Conservation (phyloP, 225 moss, liverwort and hornwort species). For the Asterella californica region DNA sequence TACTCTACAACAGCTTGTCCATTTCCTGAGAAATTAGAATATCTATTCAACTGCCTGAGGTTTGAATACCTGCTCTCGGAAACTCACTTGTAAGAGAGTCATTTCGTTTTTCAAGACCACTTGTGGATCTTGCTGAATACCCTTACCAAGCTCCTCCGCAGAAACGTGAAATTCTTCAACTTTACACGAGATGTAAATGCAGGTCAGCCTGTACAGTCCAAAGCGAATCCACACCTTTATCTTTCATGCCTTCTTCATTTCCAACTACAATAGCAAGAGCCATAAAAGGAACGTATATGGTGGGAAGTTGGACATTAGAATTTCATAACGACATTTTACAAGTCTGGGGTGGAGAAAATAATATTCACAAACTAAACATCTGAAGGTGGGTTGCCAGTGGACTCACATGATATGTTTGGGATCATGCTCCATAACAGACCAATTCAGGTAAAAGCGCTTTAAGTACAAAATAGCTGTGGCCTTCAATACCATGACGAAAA, state of each 20-base stretch:
- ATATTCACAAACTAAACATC: neutral
- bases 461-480: conserved; percentile 96
- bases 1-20: too few species aligned
- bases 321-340: neutral
- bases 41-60: neutral
- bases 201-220: conserved; percentile 70
- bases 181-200: conserved; percentile 97
- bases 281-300: neutral
- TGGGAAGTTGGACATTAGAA: too few species aligned
- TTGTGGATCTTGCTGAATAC: conserved; percentile 96
- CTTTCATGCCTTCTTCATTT: neutral
- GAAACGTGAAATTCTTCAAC: conserved; percentile 99
- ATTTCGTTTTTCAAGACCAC: conserved; percentile 97
- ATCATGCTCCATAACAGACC: conserved; percentile 99
- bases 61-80: neutral
- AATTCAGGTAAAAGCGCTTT: conserved; percentile 94
- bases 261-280: neutral
- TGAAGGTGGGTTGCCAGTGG: neutral
- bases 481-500: conserved; percentile 36
- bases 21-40: neutral
- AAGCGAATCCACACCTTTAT: neutral
- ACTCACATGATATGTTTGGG: conserved; percentile 95
- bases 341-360: neutral
- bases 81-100: conserved; percentile 78
- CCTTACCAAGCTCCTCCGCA: conserved; percentile 97